These are phyloP conservation scores for Volvariella volvacea DNA, from an alignment of 1,284 basidiomycete species.

Conservation along the genomic window DNA sequence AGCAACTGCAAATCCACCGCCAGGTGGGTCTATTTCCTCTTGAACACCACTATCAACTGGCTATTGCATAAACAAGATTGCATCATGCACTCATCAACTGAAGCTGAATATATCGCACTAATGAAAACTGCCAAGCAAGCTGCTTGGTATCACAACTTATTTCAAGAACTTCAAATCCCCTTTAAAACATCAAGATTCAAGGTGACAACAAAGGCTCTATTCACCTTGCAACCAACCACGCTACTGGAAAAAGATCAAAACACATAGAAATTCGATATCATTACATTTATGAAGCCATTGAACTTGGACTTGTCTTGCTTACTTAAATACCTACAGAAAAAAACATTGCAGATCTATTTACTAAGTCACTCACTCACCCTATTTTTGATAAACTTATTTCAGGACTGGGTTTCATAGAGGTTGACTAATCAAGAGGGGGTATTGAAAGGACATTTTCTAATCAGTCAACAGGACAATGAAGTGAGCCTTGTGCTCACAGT, in stretches of 20 bases:
- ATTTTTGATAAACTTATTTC: too few relatives aligned
- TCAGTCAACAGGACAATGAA: too few relatives aligned
- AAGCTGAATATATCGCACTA: slow-evolving; percentile 10
- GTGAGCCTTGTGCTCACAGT: too few relatives aligned
- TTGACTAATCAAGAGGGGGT: too few relatives aligned
- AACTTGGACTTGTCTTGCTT: not conserved
- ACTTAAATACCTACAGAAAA: too few relatives aligned
- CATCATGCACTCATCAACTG: slow-evolving; percentile 4
- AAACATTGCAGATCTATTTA: too few relatives aligned
- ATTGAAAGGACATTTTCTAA: too few relatives aligned
- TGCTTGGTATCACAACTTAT: slow-evolving; percentile 10
- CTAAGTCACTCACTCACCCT: too few relatives aligned
- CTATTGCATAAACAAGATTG: slow-evolving; percentile 11
- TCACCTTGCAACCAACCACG: slow-evolving; percentile 7
- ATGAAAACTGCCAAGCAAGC: slow-evolving; percentile 8
- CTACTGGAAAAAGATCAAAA: slow-evolving; percentile 8
- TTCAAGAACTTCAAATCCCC: too few relatives aligned
- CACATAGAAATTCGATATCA: slow-evolving; percentile 9
- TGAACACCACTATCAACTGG: slow-evolving; percentile 9
- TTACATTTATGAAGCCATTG: slow-evolving; percentile 6
- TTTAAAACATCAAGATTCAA: too few relatives aligned
- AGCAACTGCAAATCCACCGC: slow-evolving; percentile 9
- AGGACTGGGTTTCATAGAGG: too few relatives aligned
- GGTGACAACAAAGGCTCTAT: slow-evolving; percentile 9
- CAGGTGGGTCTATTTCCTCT: slow-evolving; percentile 9